Percentiles rank a stretch among this genome's conserved stretches.
Conservation (phyloP, 306 rosid genomes). For the Castanea sativa region DNA sequence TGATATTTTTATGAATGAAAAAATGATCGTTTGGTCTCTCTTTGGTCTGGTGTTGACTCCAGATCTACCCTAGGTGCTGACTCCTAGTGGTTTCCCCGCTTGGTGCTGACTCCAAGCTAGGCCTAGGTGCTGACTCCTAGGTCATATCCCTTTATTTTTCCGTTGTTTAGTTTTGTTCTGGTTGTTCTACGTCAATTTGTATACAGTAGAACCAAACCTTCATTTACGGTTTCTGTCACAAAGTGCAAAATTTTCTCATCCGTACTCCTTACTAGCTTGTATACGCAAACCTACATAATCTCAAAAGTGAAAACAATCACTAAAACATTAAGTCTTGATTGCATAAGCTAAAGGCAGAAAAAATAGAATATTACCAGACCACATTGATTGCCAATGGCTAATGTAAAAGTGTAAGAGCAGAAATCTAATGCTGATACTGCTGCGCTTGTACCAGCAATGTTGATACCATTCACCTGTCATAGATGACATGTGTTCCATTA, state of each 20-base stretch:
- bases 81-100: no score
- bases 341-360: slow-evolving; percentile 12
- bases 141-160: no score
- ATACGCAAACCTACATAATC: slow-evolving; percentile 64
- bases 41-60: no score
- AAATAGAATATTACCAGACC: slow-evolving; percentile 59
- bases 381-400: slow-evolving; percentile 66
- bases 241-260: slow-evolving; percentile 39
- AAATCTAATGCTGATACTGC: slow-evolving; percentile 71
- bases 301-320: slow-evolving; percentile 28
- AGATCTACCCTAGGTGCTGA: no score
- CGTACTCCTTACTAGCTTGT: slow-evolving; percentile 47
- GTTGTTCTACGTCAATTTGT: not conserved
- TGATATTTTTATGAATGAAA: no score
- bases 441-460: slow-evolving; percentile 37
- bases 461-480: slow-evolving; percentile 54
- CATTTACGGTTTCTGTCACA: slow-evolving; percentile 59
- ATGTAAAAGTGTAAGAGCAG: slow-evolving; percentile 49
- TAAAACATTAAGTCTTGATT: slow-evolving; percentile 19
- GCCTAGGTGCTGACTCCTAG: no score
- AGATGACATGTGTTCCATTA: slow-evolving; percentile 27
- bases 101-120: no score
- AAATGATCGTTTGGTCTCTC: no score
- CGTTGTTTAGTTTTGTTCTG: no score
- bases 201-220: slow-evolving; percentile 46